phyloP scores from a whole-genome alignment of 2,329 filamentous ascomycete genomes.

The Blastomyces gilchristii region DNA sequence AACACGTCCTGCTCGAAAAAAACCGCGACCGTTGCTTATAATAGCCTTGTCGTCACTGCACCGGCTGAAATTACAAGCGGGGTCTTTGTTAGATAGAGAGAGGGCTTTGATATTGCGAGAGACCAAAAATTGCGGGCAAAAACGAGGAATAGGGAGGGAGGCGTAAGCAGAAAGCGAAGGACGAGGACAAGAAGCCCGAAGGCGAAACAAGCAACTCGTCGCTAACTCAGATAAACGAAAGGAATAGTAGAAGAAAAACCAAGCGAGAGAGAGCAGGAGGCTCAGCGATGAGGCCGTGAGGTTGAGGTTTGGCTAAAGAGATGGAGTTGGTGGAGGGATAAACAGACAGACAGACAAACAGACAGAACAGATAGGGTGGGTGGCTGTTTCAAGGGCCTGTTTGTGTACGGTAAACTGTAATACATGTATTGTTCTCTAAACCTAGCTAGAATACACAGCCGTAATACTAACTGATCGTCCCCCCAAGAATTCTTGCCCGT shows the following conservation, averaged over 20 bases:
- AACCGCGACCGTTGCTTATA: not conserved
- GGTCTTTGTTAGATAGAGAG: not conserved
- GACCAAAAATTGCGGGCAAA: not conserved
- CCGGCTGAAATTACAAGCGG: not conserved
- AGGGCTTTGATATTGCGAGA: not conserved
- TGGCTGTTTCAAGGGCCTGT: not conserved
- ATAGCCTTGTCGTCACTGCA: not conserved
- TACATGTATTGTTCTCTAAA: not conserved
- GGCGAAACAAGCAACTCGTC: not conserved
- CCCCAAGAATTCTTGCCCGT: no score
- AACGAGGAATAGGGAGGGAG: not conserved
- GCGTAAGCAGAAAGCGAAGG: conserved; percentile 5
- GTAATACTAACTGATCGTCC: no score
- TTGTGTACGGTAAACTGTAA: not conserved
- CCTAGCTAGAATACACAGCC: no score
- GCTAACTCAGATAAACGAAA: not conserved
- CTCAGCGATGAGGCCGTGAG: not conserved
- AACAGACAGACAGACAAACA: not conserved
- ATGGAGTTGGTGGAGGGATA: not conserved
- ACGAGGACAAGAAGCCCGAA: conserved; percentile 3
- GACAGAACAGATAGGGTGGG: no score
- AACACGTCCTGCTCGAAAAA: not conserved
- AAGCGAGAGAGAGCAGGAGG: conserved; percentile 1
- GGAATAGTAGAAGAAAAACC: not conserved
- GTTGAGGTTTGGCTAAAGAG: not conserved